Conservation (phyloP, 2,329 filamentous ascomycete genomes). For the Xenoacremonium recifei region DNA sequence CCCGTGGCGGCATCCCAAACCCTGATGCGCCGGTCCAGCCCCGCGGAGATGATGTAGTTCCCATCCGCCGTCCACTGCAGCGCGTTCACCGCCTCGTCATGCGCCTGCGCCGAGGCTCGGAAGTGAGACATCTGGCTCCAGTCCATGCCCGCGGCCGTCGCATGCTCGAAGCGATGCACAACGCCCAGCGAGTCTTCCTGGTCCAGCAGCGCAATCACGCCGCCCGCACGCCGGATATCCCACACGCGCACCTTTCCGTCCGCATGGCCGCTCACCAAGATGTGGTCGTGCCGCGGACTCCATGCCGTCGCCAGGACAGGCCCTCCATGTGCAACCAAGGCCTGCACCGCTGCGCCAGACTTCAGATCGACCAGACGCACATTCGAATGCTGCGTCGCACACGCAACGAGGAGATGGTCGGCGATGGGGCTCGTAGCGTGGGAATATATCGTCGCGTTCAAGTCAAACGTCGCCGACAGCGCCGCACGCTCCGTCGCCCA, state of each 20-base stretch:
- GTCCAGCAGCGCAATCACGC: constrained; percentile 74
- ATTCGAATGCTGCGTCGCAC: constrained; percentile 80
- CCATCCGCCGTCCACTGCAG: constrained; percentile 83
- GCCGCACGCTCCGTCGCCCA: constrained; percentile 65
- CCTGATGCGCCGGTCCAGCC: constrained; percentile 79
- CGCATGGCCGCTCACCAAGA: constrained; percentile 79
- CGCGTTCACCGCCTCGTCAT: constrained; percentile 80
- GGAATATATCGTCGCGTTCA: constrained; percentile 69
- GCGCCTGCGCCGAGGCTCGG: constrained; percentile 61
- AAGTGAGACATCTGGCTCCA: constrained; percentile 35
- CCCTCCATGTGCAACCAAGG: constrained; percentile 66
- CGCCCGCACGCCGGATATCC: constrained; percentile 79
- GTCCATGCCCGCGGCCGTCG: constrained; percentile 29
- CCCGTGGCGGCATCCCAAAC: constrained; percentile 83
- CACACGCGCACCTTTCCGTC: constrained; percentile 84
- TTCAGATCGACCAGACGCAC: constrained; percentile 84
- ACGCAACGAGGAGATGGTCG: constrained; percentile 76
- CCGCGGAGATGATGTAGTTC: constrained; percentile 71
- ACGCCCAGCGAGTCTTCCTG: constrained; percentile 79
- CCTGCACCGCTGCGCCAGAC: constrained; percentile 71
- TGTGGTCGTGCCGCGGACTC: constrained; percentile 77
- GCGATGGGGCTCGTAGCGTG: constrained; percentile 76
- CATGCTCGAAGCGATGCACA: constrained; percentile 37
- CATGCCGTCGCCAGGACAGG: constrained; percentile 71
- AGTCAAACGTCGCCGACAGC: constrained; percentile 64